Percentiles rank a stretch among this genome's conserved stretches.
Conservation (phyloP, 768 basidiomycete species). For the Neoboletus magnificus region DNA sequence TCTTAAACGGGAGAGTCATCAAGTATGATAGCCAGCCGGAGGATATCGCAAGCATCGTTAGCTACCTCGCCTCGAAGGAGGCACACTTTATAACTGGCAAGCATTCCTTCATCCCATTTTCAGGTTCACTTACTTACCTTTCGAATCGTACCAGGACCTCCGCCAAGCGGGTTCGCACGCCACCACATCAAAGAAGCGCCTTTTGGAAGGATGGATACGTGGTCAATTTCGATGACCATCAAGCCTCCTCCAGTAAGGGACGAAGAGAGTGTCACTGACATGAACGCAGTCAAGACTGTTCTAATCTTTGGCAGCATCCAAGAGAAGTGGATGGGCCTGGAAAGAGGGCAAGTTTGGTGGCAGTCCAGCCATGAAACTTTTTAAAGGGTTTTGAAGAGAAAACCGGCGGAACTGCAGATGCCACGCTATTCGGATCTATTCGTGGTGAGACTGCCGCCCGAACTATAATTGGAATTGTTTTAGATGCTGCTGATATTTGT, state of each 20-base stretch:
- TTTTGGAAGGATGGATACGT: constrained; percentile 72
- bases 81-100: constrained; percentile 35
- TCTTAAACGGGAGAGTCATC: too few relatives aligned
- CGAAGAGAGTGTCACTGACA: background rate
- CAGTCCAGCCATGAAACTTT: constrained; percentile 64
- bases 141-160: background rate
- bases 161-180: constrained; percentile 66
- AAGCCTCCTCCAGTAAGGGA: constrained; percentile 38
- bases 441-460: constrained; percentile 53
- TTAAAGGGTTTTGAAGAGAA: constrained; percentile 61
- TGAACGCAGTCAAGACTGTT: constrained; percentile 48
- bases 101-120: background rate
- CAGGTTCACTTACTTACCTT: background rate
- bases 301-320: constrained; percentile 84
- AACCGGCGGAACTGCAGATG: constrained; percentile 64
- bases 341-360: constrained; percentile 48
- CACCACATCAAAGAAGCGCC: constrained; percentile 94
- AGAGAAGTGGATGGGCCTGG: constrained; percentile 82
- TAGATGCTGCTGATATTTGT: background rate
- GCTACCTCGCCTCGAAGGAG: constrained; percentile 33
- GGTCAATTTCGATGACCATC: constrained; percentile 69
- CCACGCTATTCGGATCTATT: constrained; percentile 65
- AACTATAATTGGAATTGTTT: background rate
- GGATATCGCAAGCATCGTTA: constrained; percentile 30
- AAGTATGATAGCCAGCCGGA: constrained; percentile 23